Evolutionary conservation across 23 red algal genomes (phyloP).

Genomic region (Gracilaria caudata): DNA sequence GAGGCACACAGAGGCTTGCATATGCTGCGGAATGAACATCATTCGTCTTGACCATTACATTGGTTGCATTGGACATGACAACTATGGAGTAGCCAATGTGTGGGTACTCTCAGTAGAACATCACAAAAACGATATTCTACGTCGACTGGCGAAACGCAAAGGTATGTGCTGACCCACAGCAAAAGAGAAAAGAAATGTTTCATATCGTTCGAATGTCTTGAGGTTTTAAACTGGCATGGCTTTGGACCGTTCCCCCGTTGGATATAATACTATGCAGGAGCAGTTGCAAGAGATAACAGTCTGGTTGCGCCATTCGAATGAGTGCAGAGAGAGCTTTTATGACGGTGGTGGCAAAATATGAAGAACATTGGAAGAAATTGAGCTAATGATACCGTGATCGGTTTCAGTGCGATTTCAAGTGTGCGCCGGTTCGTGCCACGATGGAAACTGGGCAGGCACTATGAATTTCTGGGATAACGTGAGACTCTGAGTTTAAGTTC

Average conservation of each 20-base stretch:
- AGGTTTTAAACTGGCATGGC: not conserved
- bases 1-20: not conserved
- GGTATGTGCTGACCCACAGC: constrained; percentile 6
- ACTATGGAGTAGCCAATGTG: not conserved
- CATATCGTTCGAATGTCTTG: not conserved
- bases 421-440: not conserved
- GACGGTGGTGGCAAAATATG: not conserved
- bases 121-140: not conserved
- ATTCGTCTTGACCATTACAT: not conserved
- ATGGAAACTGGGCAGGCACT: not conserved
- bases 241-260: not conserved
- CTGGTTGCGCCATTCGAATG: not conserved
- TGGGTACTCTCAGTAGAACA: not conserved
- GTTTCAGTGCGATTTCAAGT: too few relatives aligned
- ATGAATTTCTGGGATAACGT: not conserved
- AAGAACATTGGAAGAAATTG: not conserved
- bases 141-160: not conserved
- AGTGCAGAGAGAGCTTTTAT: not conserved
- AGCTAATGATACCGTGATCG: not conserved
- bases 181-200: not conserved
- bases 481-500: not conserved
- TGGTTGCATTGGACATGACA: not conserved
- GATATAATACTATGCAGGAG: too few relatives aligned
- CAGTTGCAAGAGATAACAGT: constrained; percentile 10
- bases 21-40: constrained; percentile 2